Evolutionary conservation across 2,329 filamentous ascomycete genomes (phyloP).

Genomic region (Leptosphaerulina australis): DNA sequence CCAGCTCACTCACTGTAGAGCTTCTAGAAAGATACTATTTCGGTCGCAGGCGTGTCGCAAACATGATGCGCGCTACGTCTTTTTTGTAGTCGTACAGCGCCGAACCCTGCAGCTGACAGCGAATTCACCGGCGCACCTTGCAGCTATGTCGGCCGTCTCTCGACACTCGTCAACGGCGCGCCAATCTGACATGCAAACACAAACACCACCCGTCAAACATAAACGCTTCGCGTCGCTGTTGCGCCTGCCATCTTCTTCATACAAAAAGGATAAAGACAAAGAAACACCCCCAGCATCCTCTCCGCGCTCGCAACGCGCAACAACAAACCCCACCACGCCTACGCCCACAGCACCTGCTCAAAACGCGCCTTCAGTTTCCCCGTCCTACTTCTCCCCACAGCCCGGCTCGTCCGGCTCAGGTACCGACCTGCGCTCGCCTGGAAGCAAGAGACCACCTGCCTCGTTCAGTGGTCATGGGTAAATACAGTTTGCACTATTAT

Average conservation of each 20-base stretch:
- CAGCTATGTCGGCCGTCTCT: conserved; percentile 17
- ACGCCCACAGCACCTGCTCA: conserved; percentile 28
- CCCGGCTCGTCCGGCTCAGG: conserved; percentile 29
- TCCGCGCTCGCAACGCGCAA: conserved; percentile 28
- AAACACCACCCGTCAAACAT: conserved; percentile 30
- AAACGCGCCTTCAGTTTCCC: conserved; percentile 26
- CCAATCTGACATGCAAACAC: conserved; percentile 19
- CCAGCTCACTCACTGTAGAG: conserved; percentile 7
- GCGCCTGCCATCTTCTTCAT: conserved; percentile 41
- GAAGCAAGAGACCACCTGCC: conserved; percentile 51
- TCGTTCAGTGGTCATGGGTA: conserved; percentile 54
- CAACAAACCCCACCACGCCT: conserved; percentile 39
- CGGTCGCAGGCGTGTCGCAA: conserved; percentile 21
- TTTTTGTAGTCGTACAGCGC: conserved; percentile 13
- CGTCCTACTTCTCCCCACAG: conserved; percentile 44
- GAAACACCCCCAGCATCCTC: conserved; percentile 27
- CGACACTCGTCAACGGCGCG: conserved; percentile 14
- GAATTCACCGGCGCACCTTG: conserved; percentile 17
- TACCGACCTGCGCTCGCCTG: conserved; percentile 40
- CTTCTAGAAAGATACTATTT: conserved; percentile 8
- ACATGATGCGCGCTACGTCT: conserved; percentile 29
- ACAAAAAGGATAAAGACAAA: conserved; percentile 18
- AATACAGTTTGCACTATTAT: conserved; percentile 9
- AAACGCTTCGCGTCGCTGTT: conserved; percentile 35
- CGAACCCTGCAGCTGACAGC: conserved; percentile 22